These are phyloP conservation scores for Globisporangium takayamanum DNA, from an alignment of 352 stramenopile genomes.

Conservation along the genomic window DNA sequence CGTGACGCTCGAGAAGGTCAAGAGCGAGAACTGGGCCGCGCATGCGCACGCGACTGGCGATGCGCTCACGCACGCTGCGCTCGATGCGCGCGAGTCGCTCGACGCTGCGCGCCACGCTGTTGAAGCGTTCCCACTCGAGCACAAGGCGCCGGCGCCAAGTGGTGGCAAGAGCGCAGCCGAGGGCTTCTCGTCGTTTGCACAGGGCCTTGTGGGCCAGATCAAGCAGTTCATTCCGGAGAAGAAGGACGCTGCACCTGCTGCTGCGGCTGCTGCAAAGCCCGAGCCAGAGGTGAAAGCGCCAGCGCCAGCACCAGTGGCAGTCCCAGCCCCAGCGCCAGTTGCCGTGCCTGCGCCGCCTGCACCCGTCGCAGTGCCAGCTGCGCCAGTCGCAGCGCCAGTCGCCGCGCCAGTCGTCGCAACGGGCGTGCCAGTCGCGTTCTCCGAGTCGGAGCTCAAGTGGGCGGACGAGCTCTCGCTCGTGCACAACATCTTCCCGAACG, in stretches of 20 bases:
- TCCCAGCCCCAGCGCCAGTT: slow-evolving; percentile 3
- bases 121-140: neutral
- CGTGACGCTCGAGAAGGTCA: slow-evolving; percentile 45
- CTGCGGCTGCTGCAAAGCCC: slow-evolving; percentile 1
- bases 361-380: neutral
- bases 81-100: slow-evolving; percentile 24
- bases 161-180: slow-evolving; percentile 34
- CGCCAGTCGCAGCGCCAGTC: slow-evolving; percentile 7
- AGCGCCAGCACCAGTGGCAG: slow-evolving; percentile 3
- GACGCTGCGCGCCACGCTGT: neutral
- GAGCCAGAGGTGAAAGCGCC: slow-evolving; percentile 14
- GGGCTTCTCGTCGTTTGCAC: slow-evolving; percentile 59
- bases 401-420: slow-evolving; percentile 9
- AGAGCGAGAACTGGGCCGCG: slow-evolving; percentile 25
- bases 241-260: slow-evolving; percentile 18
- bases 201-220: slow-evolving; percentile 57
- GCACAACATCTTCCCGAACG: slow-evolving; percentile 60
- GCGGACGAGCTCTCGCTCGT: slow-evolving; percentile 57
- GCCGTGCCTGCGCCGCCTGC: slow-evolving; percentile 3
- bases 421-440: slow-evolving; percentile 29
- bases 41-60: slow-evolving; percentile 17
- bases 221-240: slow-evolving; percentile 57
- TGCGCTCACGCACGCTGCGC: slow-evolving; percentile 32
- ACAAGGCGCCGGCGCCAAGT: slow-evolving; percentile 5
- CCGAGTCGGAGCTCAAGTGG: slow-evolving; percentile 66